A percentile compares a stretch with the other conserved stretches of the same genome.
phyloP scores from a whole-genome alignment of 2,329 filamentous ascomycete species.

The Bipolaris victoriae region DNA sequence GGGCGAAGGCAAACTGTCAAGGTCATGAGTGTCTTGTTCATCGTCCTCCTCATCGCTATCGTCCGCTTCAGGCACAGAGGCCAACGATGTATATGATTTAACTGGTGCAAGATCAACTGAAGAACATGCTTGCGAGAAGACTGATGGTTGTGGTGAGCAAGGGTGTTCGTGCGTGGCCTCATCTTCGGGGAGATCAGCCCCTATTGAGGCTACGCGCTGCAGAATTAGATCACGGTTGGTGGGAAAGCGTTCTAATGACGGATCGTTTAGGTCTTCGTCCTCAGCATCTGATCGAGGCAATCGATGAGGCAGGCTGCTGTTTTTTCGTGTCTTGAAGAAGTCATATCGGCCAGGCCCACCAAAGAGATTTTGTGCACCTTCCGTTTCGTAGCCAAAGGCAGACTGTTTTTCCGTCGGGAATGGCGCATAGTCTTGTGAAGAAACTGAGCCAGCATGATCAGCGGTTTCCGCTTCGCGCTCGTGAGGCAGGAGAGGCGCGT shows the following conservation, averaged over 20 bases:
- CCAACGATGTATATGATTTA: conserved; percentile 37
- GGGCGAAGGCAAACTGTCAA: conserved; percentile 30
- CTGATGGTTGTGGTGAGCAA: conserved; percentile 33
- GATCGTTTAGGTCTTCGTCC: conserved; percentile 36
- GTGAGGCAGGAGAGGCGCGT: conserved; percentile 31
- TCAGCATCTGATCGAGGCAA: conserved; percentile 38
- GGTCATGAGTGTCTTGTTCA: conserved; percentile 10
- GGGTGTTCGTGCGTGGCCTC: conserved; percentile 21
- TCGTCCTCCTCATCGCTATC: conserved; percentile 30
- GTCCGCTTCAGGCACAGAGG: conserved; percentile 33
- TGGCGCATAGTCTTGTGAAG: conserved; percentile 18
- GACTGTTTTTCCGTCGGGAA: conserved; percentile 14
- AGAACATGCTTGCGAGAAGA: conserved; percentile 39
- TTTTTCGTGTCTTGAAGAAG: conserved; percentile 29
- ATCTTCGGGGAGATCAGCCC: conserved; percentile 35
- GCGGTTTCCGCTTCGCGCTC: conserved; percentile 23
- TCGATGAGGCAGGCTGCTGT: conserved; percentile 35
- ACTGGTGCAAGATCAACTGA: conserved; percentile 37
- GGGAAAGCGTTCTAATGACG: conserved; percentile 39
- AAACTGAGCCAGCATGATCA: conserved; percentile 24
- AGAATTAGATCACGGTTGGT: conserved; percentile 37
- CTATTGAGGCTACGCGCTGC: conserved; percentile 37
- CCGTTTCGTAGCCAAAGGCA: conserved; percentile 20
- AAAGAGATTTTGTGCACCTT: conserved; percentile 16
- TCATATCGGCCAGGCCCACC: conserved; percentile 14